Evolutionary conservation across 371 early-diverging fungal species (phyloP).

Genomic region (Haplosporangium sp.): DNA sequence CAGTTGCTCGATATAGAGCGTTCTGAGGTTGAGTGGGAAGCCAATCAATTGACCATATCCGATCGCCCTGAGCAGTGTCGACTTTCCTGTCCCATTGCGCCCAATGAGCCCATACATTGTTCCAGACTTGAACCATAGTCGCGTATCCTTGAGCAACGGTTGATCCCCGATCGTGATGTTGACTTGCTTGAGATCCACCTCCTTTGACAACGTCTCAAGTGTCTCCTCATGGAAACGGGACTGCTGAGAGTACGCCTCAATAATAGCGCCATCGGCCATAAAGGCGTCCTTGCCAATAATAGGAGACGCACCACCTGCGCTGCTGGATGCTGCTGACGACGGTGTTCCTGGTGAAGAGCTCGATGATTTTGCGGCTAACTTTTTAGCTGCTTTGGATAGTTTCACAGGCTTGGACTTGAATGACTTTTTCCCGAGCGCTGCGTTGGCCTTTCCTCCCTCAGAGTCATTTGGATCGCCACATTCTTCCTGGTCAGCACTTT

Average conservation of each 20-base stretch:
- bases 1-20: conserved; percentile 84
- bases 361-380: conserved; percentile 37
- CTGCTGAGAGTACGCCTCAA: conserved; percentile 85
- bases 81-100: conserved; percentile 93
- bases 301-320: conserved; percentile 3
- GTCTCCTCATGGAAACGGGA: conserved; percentile 91
- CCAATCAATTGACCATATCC: conserved; percentile 81
- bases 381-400: conserved; percentile 46
- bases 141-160: conserved; percentile 74
- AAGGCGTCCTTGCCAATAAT: conserved; percentile 30
- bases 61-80: conserved; percentile 81
- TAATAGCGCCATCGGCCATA: conserved; percentile 31
- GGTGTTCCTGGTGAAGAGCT: conserved; percentile 7
- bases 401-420: conserved; percentile 51
- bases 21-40: conserved; percentile 78
- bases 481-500: conserved; percentile 21
- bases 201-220: conserved; percentile 74
- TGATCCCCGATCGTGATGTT: conserved; percentile 73
- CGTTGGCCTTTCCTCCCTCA: conserved; percentile 14
- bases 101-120: conserved; percentile 85
- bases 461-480: conserved; percentile 26
- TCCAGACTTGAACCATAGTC: conserved; percentile 69
- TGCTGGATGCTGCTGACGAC: conserved; percentile 2
- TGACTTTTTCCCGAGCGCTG: conserved; percentile 28
- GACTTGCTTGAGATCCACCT: conserved; percentile 80